Base-by-base conservation (phyloP, 2,329 filamentous ascomycete genomes). In the Dothistroma pini region DNA sequence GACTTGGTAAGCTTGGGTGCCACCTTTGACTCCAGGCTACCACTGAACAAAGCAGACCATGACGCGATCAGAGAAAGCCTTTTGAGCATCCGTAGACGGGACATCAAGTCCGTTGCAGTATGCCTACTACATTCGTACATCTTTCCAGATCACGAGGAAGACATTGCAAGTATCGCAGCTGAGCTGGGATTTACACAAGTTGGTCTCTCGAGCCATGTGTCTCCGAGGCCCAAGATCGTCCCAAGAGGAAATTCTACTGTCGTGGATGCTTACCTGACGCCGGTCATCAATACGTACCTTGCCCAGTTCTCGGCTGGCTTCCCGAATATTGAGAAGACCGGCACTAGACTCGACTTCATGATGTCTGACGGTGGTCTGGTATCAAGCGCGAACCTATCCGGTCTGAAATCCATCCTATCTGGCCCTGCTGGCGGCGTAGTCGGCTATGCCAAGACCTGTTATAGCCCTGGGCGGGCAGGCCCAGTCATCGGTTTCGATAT, bases 401-500 rank as follows among this genome's bases (percentile, higher is more conserved):
- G 93, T 0, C 78, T 96, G 4, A 87, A 89, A 69, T 91, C 91
- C 2, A 96, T 97, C 61, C 74, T 97, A 1, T 96, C 91, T 0
- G 93, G 93, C 0, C 93, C 93, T 1, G 93, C 93, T n/a, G 93
- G 92, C 34, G 93, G 93, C 47, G 93, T 96, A 0, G 92, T 96
- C 0, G 93, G 93, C 4, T 96, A 96, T 74, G 92, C 93, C 19
- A 86, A 93, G 21, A 97, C 93, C 0, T 95, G 89, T 0, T 97
- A 95, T 73, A 93, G 97, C 66, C 83, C 88, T 0, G 81, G 89
- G 55, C 95, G 91, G 4, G 90, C 87, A 71, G 91, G 85, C 0
- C 91, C 92, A 0, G 89, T 97, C 4, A 96, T 97, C 69, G 93
- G 93, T 0, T 97, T 97, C 70, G 93, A 97, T 68, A 97, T 97